Base-by-base conservation (phyloP, 768 basidiomycete species). In the Leccinum rimulosum region DNA sequence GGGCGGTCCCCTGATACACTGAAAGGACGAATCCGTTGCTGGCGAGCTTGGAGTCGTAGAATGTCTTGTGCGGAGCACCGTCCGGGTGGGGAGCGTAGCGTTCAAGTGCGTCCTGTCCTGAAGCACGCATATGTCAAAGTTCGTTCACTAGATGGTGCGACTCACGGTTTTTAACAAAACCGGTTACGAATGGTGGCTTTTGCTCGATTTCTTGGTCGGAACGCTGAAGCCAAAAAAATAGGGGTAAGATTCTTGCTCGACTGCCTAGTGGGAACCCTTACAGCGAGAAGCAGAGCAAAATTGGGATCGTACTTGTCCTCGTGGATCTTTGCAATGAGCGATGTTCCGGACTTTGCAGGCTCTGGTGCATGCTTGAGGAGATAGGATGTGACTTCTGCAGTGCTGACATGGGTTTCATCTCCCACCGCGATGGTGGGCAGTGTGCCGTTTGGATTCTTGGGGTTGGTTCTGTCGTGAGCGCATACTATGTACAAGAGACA, bases 271-370 rank as follows among this genome's bases (percentile, higher is more conserved):
- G 43, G 11, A 45, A 45, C 3, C 61, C 75, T 62, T 64, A 80
- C 80, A 35, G 74, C 67, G 3, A 77, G 72, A 22, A 79, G 58
- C 28, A 79, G 50, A n/a, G 78, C 73, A 61, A 83, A 80, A 75
- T 85, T 85, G 54, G 82, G 82, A 64, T 84, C 82, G 53, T 77
- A 68, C 38, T 68, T 72, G 36, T 79, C 76, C 33, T 77, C 75
- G 64, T 84, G 82, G 27, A 84, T 66, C 55, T 64, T 74, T 38
- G 67, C 68, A 61, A 79, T 73, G n/a, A 77, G 64, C 17, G 70
- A 66, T 15, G 77, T 74, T 6, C 70, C 66, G 10, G 73, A 71
- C n/a, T 70, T 61, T 22, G 74, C 75, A 60, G 73, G 68, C 58
- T 62, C 70, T 17, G 76, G 71, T 6, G 80, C 74, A 56, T 79